Conservation (phyloP, 352 stramenopile species). For the Aphanomyces cochlioides region DNA sequence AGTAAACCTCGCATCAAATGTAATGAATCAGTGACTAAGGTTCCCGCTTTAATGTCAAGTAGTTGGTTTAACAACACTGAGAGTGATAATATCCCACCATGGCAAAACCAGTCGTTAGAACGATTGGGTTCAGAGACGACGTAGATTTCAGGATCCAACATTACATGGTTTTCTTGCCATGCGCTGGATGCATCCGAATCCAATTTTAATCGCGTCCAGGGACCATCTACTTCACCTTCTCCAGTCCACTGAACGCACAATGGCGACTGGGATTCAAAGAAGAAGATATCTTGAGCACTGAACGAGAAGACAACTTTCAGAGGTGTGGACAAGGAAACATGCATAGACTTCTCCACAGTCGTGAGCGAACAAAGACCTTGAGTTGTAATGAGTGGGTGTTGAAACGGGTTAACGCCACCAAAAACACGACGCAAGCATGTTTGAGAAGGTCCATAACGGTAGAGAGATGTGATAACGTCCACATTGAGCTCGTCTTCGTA, state of each 20-base stretch:
- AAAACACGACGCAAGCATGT: conserved; percentile 31
- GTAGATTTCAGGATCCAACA: not conserved
- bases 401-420: conserved; percentile 47
- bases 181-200: not conserved
- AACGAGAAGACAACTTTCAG: conserved; percentile 71
- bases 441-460: conserved; percentile 47
- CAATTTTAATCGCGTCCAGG: conserved; percentile 13
- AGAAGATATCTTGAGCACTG: conserved; percentile 36
- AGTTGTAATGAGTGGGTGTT: conserved; percentile 33
- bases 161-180: not conserved
- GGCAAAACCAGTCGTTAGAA: conserved; percentile 6
- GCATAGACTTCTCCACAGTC: conserved; percentile 42
- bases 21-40: not conserved
- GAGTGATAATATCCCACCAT: not conserved
- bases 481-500: conserved; percentile 69
- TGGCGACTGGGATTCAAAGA: not conserved
- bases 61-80: conserved; percentile 8
- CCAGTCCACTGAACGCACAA: conserved; percentile 23
- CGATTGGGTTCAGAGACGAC: conserved; percentile 13
- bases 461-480: conserved; percentile 55
- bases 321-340: conserved; percentile 46
- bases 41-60: not conserved
- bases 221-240: conserved; percentile 8
- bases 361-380: conserved; percentile 37
- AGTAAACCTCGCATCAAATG: conserved; percentile 49